Evolutionary conservation across 2,329 filamentous ascomycete species (phyloP).

Genomic region (Albophoma yamanashiensis): DNA sequence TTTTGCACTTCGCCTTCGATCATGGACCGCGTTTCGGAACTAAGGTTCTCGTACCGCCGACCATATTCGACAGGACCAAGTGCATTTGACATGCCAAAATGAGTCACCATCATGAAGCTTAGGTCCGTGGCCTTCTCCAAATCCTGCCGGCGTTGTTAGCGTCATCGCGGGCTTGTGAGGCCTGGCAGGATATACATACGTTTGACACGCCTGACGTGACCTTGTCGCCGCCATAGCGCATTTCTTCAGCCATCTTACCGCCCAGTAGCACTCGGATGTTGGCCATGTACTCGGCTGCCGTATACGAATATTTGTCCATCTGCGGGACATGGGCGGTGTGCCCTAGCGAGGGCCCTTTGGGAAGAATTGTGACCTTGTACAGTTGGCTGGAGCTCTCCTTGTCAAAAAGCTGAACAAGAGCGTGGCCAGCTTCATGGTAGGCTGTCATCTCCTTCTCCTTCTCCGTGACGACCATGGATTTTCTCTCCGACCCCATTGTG

Average conservation of each 20-base stretch:
- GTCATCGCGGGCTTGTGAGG: neutral
- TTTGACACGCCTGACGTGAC: constrained; percentile 81
- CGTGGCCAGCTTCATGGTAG: constrained; percentile 93
- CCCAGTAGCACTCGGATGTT: constrained; percentile 73
- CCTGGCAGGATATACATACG: constrained; percentile 35
- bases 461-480: constrained; percentile 78
- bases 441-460: constrained; percentile 96
- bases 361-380: constrained; percentile 96
- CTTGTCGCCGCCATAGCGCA: constrained; percentile 83
- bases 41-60: constrained; percentile 70
- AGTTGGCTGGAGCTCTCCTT: constrained; percentile 61
- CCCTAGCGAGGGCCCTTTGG: constrained; percentile 75
- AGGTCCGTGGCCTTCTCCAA: constrained; percentile 71
- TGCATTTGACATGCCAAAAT: constrained; percentile 77
- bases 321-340: constrained; percentile 81
- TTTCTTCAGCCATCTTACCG: constrained; percentile 82
- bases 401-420: constrained; percentile 76
- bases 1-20: constrained; percentile 86
- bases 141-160: constrained; percentile 47
- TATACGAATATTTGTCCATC: constrained; percentile 84
- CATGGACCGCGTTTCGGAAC: constrained; percentile 71
- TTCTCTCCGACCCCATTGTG: constrained; percentile 89
- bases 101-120: constrained; percentile 80
- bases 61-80: constrained; percentile 86
- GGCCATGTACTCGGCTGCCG: constrained; percentile 74